Conservation (phyloP, 371 early-diverging fungal genomes). For the Batrachochytrium dendrobatidis region DNA sequence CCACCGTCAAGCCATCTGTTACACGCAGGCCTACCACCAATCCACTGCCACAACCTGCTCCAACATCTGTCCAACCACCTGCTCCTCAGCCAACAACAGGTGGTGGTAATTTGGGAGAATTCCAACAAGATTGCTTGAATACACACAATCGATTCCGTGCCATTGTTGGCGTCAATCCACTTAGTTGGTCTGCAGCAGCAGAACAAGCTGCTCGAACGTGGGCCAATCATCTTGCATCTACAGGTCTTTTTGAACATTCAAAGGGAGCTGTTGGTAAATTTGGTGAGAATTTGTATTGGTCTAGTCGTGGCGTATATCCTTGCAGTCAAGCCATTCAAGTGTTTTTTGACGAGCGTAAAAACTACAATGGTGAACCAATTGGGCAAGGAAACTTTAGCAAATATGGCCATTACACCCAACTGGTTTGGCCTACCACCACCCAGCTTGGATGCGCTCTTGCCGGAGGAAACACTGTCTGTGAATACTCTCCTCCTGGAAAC, state of each 20-base stretch:
- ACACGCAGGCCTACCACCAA: too few species aligned
- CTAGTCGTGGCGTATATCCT: not conserved
- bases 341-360: not conserved
- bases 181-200: conserved; percentile 1
- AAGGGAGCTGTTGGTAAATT: not conserved
- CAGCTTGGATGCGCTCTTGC: conserved; percentile 10
- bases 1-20: too few species aligned
- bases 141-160: conserved; percentile 12
- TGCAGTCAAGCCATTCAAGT: conserved; percentile 7
- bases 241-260: not conserved
- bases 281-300: conserved; percentile 12
- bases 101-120: too few species aligned
- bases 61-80: not conserved
- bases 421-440: conserved; percentile 16
- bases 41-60: too few species aligned
- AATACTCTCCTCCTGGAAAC: not conserved
- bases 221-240: conserved; percentile 8
- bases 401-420: conserved; percentile 19
- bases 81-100: not conserved
- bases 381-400: not conserved
- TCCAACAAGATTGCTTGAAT: conserved; percentile 8
- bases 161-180: conserved; percentile 4
- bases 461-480: not conserved
- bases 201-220: not conserved
- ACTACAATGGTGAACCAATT: not conserved